Evolutionary conservation across 176 grass and related monocot genomes (phyloP), one percentile per base, ranked within the genome.

Genomic region (Canna indica): DNA sequence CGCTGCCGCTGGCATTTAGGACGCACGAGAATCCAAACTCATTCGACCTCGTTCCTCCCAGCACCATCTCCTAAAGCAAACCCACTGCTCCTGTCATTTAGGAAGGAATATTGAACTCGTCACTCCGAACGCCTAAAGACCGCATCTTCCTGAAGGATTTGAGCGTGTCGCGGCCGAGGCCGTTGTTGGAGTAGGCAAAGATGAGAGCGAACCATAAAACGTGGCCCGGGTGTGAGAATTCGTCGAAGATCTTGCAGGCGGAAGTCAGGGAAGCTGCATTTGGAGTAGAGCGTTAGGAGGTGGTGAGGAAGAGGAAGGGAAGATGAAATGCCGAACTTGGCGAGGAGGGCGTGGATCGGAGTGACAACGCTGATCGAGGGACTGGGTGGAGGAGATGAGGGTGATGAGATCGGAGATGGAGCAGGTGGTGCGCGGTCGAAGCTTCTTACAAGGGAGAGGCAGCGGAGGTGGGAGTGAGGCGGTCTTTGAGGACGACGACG

Each of bases 151-250:
- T 68, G 59, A 91, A 91, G 45, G 74, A 41, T 13, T 15, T 2
- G 39, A 97, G 76, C 4, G 88, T 78, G 16, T 84, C 79, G 59
- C 57, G 73, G 53, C 82, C 77, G 64, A 90, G 75, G 26, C 41
- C 72, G 16, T 87, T 97, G 77, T 83, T 81, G 53, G 84, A 69
- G 76, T 85, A 91, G 61, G 86, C 80, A 29, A 86, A 87, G 68
- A 97, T 85, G 69, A 91, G 88, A 30, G 93, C 88, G 33, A 86
- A 91, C 84, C 86, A 97, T 20, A 83, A 72, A 39, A 89, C 76
- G 30, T 87, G 79, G 80, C 79, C 76, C 60, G 79, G 86, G 18
- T 83, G 56, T 10, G 79, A 68, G 39, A 81, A 85, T 91, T 91
- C 85, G 75, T 96, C 81, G 76, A 96, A 96, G 88, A 96, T 62